Evolutionary conservation across 441 rosid species (phyloP).

Genomic region (Pelargonium myrrhifolium): DNA sequence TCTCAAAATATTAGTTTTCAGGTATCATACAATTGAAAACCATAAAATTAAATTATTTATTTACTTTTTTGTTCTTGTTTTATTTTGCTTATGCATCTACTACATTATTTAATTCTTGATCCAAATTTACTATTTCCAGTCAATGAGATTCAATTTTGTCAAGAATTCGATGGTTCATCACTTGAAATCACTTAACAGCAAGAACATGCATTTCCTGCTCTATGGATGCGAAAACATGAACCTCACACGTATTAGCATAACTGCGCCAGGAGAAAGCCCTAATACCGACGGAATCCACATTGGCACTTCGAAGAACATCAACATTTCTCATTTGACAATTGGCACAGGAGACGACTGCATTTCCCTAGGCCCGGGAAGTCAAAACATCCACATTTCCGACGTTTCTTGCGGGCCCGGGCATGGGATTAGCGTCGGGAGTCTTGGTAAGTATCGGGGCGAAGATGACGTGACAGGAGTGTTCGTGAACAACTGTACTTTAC

Average conservation of each 20-base stretch:
- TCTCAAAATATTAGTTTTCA: too few species aligned
- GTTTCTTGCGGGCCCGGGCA: slow-evolving; percentile 40
- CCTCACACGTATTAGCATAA: slow-evolving; percentile 17
- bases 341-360: slow-evolving; percentile 36
- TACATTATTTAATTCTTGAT: neutral
- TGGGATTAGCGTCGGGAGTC: slow-evolving; percentile 48
- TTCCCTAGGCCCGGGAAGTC: slow-evolving; percentile 28
- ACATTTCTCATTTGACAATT: slow-evolving; percentile 19
- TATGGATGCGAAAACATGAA: neutral
- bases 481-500: slow-evolving; percentile 31
- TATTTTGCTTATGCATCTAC: neutral
- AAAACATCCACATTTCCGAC: slow-evolving; percentile 22
- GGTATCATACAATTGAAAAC: too few species aligned
- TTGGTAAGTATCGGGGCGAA: slow-evolving; percentile 32
- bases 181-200: slow-evolving; percentile 8
- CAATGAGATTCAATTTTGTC: slow-evolving; percentile 9
- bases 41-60: neutral
- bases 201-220: slow-evolving; percentile 9
- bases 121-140: neutral
- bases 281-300: slow-evolving; percentile 63
- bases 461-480: slow-evolving; percentile 29
- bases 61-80: too few species aligned
- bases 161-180: neutral
- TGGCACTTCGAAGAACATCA: slow-evolving; percentile 30
- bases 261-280: slow-evolving; percentile 34